Evolutionary conservation across 2,329 filamentous ascomycete species (phyloP), one percentile per base, ranked within the genome.

Genomic region (Aspergillus neotritici): DNA sequence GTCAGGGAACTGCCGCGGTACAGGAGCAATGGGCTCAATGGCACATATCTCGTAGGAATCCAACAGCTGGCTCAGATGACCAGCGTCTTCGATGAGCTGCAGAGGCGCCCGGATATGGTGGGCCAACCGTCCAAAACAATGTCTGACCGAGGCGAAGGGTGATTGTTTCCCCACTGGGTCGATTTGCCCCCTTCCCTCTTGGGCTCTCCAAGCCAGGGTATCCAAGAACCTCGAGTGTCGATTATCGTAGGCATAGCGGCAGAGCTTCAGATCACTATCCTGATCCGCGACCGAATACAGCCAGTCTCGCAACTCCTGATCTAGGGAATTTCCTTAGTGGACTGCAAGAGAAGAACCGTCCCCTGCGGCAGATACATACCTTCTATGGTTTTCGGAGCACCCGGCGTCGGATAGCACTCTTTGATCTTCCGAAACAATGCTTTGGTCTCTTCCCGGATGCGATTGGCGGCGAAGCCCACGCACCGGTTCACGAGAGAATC

Each of bases 91-190:
- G 1, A 75, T 37, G 1, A 78, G 58, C 7, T 65, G 48, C 4
- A 61, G 58, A 0, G 64, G 56, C 1, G 68, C 66, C 8, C 70
- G 63, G 2, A 71, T 54, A 40, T 70, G 69, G 15, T 70, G 56
- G n/a, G 67, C 68, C 2, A 78, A 52, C 1, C 73, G 63, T 2
- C 74, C 72, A 6, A 78, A 53, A 29, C 63, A 60, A 50, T 77
- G 75, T 4, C 58, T 55, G 4, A 67, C 57, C 3, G 37, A 32
- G 4, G 48, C 43, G 43, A 71, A 71, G 0, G 44, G 40, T 34
- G 47, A 43, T n/a, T 34, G 25, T 34, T 37, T 44, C 21, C 32
- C 31, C 34, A 9, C 12, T 35, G 38, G 44, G 31, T 28, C 31
- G 29, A 34, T 31, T 21, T 14, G 14, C 17, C 16, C 34, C 39